These are phyloP conservation scores for Xylariomycetidae sp. DNA, from an alignment of 2,329 filamentous ascomycete genomes.

Conservation along the genomic window DNA sequence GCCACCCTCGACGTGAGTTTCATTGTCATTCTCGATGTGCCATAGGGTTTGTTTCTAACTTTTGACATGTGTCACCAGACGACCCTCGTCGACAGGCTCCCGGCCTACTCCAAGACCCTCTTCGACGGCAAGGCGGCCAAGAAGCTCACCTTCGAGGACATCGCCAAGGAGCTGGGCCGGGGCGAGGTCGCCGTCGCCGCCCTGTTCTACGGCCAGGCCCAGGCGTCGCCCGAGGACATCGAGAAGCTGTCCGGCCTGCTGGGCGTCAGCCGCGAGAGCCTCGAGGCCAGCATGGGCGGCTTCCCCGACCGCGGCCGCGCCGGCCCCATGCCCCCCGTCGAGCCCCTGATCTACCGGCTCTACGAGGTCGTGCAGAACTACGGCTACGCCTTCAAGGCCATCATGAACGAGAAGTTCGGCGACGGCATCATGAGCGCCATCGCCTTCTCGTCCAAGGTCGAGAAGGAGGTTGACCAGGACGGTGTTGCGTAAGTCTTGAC, in stretches of 20 bases:
- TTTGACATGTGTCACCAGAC: no score
- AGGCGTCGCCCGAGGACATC: slow-evolving; percentile 64
- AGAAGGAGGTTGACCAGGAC: slow-evolving; percentile 86
- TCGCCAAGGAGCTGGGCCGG: slow-evolving; percentile 68
- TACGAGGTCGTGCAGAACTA: slow-evolving; percentile 98
- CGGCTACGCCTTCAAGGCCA: slow-evolving; percentile 90
- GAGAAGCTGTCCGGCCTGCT: slow-evolving; percentile 63
- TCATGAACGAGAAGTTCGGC: slow-evolving; percentile 92
- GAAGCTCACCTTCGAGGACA: slow-evolving; percentile 72
- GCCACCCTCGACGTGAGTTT: slow-evolving; percentile 25
- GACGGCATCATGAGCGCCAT: slow-evolving; percentile 98
- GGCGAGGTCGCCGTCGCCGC: slow-evolving; percentile 82
- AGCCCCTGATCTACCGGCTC: slow-evolving; percentile 83
- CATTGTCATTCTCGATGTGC: no score
- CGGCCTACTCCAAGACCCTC: slow-evolving; percentile 65
- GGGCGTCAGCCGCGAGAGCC: slow-evolving; percentile 48
- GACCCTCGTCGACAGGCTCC: slow-evolving; percentile 64
- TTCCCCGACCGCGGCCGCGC: slow-evolving; percentile 78
- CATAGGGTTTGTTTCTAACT: no score
- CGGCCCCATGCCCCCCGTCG: slow-evolving; percentile 77
- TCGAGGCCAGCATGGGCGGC: slow-evolving; percentile 61
- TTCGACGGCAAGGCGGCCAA: slow-evolving; percentile 76
- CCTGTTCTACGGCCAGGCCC: slow-evolving; percentile 84
- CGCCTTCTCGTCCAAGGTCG: slow-evolving; percentile 82
- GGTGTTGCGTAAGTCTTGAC: slow-evolving; percentile 49